Base-by-base conservation (phyloP, 441 rosid species). In the Erodium texanum region DNA sequence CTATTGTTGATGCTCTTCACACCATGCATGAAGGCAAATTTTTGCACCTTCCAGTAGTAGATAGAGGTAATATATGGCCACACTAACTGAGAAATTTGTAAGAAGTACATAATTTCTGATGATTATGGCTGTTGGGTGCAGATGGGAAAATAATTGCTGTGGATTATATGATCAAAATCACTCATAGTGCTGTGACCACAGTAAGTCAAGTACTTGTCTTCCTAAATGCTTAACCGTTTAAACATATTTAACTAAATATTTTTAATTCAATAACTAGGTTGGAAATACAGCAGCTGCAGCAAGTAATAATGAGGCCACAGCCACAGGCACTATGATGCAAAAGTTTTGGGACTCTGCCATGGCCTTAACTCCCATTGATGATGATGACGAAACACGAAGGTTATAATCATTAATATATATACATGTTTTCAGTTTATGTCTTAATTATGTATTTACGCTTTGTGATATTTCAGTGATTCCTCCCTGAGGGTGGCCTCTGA, bases 341-440 rank as follows among this genome's bases (percentile, higher is more conserved):
- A 94, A 86, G 79, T 94, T 94, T 84, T 94, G 99, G 98, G 99
- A 94, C 82, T 92, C 99, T 67, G 97, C 98, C 64, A 87, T 92
- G 91, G 89, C 89, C 16, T 71, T 82, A 66, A 82, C 89, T 77
- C 90, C 90, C 59, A 67, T 75, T 66, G 99, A 84, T 34, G 98
- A 88, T 0, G 96, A 92, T 5, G 90, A 86, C 24, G 99, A 94
- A 41, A 68, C 84, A 0, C 82, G 84, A 48, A 92, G 99, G 99
- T 94, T 34, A 56, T 27, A 48, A 14, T 18, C 19, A 15, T n/a
- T 48, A 27, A 27, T 15, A 48, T 14, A 48, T 14, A 48, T 48
- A 48, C n/a, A 43, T 11, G 16, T 48, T 14, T 48, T 7, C 19
- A 15, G 19, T 48, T 48, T 48, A n/a, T 63, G 12, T 20, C 52